Conservation (phyloP, 2,329 filamentous ascomycete species). For the Xylaria sp. region DNA sequence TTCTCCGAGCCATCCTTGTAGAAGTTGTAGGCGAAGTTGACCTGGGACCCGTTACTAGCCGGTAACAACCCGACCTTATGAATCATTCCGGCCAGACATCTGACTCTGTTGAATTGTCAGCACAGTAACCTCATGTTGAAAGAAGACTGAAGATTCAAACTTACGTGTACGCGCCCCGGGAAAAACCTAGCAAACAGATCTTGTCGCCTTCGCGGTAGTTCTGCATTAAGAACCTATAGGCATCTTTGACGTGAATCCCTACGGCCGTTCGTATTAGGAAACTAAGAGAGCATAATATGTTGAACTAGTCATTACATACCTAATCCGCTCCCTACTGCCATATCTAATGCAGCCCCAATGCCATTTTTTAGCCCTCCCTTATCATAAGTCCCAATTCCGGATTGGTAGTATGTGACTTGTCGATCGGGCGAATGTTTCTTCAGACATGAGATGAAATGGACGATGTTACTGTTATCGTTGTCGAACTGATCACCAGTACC, state of each 20-base stretch:
- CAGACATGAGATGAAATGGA: conserved; percentile 34
- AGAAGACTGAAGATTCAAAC: not conserved
- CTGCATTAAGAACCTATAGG: conserved; percentile 35
- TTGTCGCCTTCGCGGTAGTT: conserved; percentile 36
- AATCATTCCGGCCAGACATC: conserved; percentile 34
- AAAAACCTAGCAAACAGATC: conserved; percentile 35
- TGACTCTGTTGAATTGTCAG: conserved; percentile 22
- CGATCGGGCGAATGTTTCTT: conserved; percentile 33
- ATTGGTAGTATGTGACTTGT: conserved; percentile 35
- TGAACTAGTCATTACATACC: conserved; percentile 6
- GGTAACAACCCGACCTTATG: conserved; percentile 34
- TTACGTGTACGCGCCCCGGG: conserved; percentile 36
- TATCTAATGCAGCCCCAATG: conserved; percentile 32
- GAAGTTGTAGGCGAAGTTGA: conserved; percentile 36
- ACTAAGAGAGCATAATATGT: not conserved
- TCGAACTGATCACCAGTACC: conserved; percentile 36
- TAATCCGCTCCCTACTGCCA: conserved; percentile 33
- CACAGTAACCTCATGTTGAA: not conserved
- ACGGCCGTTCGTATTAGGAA: conserved; percentile 3
- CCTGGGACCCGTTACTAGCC: conserved; percentile 31
- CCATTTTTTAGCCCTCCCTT: conserved; percentile 35
- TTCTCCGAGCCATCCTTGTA: conserved; percentile 35
- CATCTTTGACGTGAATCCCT: conserved; percentile 36
- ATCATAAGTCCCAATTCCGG: conserved; percentile 35
- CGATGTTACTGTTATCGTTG: conserved; percentile 35